phyloP scores from a whole-genome alignment of 23 red algal species.

The Gracilariopsis chorda region DNA sequence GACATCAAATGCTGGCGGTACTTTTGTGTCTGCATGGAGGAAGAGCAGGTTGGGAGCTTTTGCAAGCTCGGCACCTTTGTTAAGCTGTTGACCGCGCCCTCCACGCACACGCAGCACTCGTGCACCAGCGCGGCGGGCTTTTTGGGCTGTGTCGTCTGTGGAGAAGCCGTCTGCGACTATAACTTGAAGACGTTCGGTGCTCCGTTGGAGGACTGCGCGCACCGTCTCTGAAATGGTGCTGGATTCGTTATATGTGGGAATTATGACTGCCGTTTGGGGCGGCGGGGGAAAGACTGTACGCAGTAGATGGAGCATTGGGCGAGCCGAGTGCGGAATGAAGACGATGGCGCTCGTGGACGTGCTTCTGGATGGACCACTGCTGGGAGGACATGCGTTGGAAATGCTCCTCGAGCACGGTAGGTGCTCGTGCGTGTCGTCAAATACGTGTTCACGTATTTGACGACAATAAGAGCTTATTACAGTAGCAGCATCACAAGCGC shows the following conservation, averaged over 20 bases:
- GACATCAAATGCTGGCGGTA: conserved; percentile 39
- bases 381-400: too few species aligned
- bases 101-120: conserved; percentile 14
- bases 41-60: conserved; percentile 49
- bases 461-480: too few species aligned
- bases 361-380: too few species aligned
- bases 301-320: neutral
- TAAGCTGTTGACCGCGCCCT: conserved; percentile 68
- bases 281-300: neutral
- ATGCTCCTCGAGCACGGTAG: too few species aligned
- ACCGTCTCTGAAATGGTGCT: conserved; percentile 45
- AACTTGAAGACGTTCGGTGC: neutral
- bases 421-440: too few species aligned
- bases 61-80: conserved; percentile 48
- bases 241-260: conserved; percentile 78
- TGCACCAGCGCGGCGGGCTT: conserved; percentile 23
- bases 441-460: too few species aligned
- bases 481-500: too few species aligned
- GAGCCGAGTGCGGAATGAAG: neutral
- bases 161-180: conserved; percentile 80
- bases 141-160: conserved; percentile 25
- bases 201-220: neutral
- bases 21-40: conserved; percentile 79
- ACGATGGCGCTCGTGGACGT: too few species aligned
- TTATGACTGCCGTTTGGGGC: conserved; percentile 48